These are phyloP conservation scores for Leccinellum rugosiceps DNA, from an alignment of 768 basidiomycete genomes.

Conservation along the genomic window DNA sequence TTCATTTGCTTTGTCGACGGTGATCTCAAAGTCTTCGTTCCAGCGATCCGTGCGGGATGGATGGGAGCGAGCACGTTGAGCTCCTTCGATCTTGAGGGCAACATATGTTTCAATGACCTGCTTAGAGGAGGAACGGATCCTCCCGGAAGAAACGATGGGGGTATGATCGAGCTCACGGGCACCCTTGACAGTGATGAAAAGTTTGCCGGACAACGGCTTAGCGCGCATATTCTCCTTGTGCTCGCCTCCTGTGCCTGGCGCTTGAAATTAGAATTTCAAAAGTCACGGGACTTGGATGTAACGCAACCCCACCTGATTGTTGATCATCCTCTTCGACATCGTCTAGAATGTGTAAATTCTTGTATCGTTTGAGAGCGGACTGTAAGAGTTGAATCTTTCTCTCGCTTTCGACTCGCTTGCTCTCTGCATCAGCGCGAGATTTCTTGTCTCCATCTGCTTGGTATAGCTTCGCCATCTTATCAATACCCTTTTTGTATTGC, in stretches of 20 bases:
- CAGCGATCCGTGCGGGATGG: slow-evolving; percentile 93
- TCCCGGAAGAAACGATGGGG: slow-evolving; percentile 58
- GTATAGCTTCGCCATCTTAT: slow-evolving; percentile 98
- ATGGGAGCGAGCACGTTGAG: slow-evolving; percentile 87
- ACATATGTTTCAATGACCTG: slow-evolving; percentile 80
- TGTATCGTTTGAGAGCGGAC: slow-evolving; percentile 91
- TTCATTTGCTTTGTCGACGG: slow-evolving; percentile 97
- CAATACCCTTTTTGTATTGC: slow-evolving; percentile 97
- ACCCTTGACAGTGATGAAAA: slow-evolving; percentile 82
- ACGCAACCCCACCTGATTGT: slow-evolving; percentile 41
- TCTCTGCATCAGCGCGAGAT: slow-evolving; percentile 87
- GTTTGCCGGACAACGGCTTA: slow-evolving; percentile 92
- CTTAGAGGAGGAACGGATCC: slow-evolving; percentile 76
- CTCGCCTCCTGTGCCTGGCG: slow-evolving; percentile 67
- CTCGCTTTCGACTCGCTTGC: slow-evolving; percentile 91
- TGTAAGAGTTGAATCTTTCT: slow-evolving; percentile 94
- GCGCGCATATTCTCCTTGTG: slow-evolving; percentile 89
- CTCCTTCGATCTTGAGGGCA: slow-evolving; percentile 95
- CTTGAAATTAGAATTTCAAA: slow-evolving; percentile 25
- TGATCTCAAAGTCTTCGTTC: slow-evolving; percentile 97
- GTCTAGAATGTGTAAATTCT: slow-evolving; percentile 91
- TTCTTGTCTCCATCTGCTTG: slow-evolving; percentile 97
- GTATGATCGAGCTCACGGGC: slow-evolving; percentile 96
- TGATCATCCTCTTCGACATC: slow-evolving; percentile 88
- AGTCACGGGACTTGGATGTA: not conserved